Evolutionary conservation across 2,329 filamentous ascomycete species (phyloP), one percentile per base, ranked within the genome.

Genomic region (Domatiomyces catenatus): DNA sequence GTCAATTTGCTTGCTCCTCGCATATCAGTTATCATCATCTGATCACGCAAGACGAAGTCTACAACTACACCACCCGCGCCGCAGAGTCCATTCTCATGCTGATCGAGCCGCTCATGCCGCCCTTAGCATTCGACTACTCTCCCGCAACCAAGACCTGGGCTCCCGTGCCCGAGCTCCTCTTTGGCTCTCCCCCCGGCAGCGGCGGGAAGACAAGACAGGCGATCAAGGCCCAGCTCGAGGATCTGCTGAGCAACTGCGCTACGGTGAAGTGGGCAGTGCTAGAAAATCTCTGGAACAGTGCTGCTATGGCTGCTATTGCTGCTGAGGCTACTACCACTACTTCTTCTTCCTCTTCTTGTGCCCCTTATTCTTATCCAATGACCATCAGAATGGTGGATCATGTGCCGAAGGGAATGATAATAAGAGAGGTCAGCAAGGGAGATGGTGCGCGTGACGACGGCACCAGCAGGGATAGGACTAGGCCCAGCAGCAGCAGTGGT

Each of bases 221-320:
- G 5, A 49, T 44, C 2, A 48, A 46, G 19, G 18, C 20, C 7
- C 28, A 50, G 15, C 48, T 47, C 19, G 42, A 42, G 5, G 32
- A 10, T 5, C 50, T 53, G 8, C 43, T 50, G 19, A 47, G 42
- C 5, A 47, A 54, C 17, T 51, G 57, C 1, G 24, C 49, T 8
- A 44, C 49, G 7, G 32, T 58, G 22, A 50, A 57, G 28, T 39
- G 32, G 32, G 32, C 32, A 39, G 15, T 39, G 15, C 15, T 15
- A 15, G 7, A 19, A 46, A n/a, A 43, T 50, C 39, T 46, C 49
- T n/a, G 50, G 36, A 39, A 47, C 18, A 2, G 42, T 56, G 22
- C 51, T 55, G 15, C 48, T n/a, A n/a, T n/a, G n/a, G n/a, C n/a
- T 54, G 18, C 56, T 49, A 18, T 53, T 59, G 22, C 48, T 52